Evolutionary conservation across 805 yeast species (phyloP).

Genomic region (Pichia deserticola): DNA sequence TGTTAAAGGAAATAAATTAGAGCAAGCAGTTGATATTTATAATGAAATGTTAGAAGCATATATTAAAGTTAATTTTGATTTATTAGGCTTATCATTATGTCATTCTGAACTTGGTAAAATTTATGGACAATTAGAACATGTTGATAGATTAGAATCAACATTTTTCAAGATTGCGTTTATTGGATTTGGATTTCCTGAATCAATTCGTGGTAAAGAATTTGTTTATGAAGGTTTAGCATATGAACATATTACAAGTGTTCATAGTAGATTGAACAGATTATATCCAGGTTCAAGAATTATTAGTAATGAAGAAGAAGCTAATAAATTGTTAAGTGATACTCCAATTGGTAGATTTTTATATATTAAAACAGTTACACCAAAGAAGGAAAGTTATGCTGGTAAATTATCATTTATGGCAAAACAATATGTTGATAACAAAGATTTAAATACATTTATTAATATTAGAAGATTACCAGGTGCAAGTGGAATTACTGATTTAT

Average conservation of each 20-base stretch:
- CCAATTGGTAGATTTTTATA: constrained; percentile 69
- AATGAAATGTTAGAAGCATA: constrained; percentile 73
- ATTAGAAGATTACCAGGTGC: constrained; percentile 69
- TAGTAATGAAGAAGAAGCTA: constrained; percentile 47
- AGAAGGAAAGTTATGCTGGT: constrained; percentile 34
- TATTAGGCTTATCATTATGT: constrained; percentile 65
- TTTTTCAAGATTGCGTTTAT: constrained; percentile 73
- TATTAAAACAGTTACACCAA: constrained; percentile 67
- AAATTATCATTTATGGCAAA: constrained; percentile 55
- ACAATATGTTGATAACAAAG: constrained; percentile 68
- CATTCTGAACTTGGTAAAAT: constrained; percentile 60
- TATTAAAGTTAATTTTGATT: constrained; percentile 64
- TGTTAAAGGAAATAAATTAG: constrained; percentile 63
- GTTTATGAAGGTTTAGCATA: constrained; percentile 83
- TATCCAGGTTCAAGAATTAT: constrained; percentile 80
- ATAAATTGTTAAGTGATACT: constrained; percentile 37
- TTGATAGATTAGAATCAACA: constrained; percentile 69
- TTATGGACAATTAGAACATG: constrained; percentile 57
- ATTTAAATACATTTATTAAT: constrained; percentile 61
- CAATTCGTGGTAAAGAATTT: constrained; percentile 67
- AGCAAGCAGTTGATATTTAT: constrained; percentile 71
- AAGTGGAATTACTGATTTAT: constrained; percentile 61
- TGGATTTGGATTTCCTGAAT: constrained; percentile 78
- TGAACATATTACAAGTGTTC: constrained; percentile 80
- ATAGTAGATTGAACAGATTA: constrained; percentile 61